Conservation (phyloP, 2,329 filamentous ascomycete genomes). For the Beauveria scarabaeidicola region DNA sequence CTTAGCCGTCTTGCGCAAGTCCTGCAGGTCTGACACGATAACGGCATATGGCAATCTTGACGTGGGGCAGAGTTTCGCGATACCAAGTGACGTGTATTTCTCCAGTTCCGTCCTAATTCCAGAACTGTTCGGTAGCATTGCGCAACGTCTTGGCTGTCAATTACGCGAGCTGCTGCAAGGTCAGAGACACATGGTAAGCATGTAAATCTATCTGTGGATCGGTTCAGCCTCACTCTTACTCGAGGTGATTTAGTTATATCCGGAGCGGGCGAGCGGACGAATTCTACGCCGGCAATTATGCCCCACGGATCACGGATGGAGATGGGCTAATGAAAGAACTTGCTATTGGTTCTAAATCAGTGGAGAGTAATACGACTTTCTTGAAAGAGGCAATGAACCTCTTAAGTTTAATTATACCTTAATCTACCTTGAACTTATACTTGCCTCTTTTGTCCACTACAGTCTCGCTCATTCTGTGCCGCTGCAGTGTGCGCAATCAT, state of each 20-base stretch:
- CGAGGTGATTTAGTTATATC: background rate
- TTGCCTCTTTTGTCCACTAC: background rate
- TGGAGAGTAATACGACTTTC: background rate
- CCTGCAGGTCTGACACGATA: background rate
- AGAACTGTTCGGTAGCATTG: background rate
- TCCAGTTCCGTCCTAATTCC: background rate
- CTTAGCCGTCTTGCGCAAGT: background rate
- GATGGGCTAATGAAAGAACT: background rate
- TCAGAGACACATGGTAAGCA: conserved; percentile 1
- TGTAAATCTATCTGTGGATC: conserved; percentile 1
- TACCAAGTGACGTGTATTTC: background rate
- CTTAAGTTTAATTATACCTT: background rate
- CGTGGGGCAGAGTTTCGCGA: background rate
- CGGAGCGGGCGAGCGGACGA: conserved; percentile 1
- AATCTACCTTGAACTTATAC: background rate
- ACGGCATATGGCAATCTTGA: background rate
- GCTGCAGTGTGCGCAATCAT: background rate
- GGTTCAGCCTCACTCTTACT: background rate
- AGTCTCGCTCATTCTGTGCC: background rate
- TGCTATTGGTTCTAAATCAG: background rate
- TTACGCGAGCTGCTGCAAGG: background rate
- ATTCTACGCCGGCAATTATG: background rate
- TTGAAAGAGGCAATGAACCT: background rate
- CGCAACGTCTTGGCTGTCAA: background rate
- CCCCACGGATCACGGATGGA: background rate